These are phyloP conservation scores for Nakazawaea wyomingensis DNA, from an alignment of 805 yeast species.

Conservation along the genomic window DNA sequence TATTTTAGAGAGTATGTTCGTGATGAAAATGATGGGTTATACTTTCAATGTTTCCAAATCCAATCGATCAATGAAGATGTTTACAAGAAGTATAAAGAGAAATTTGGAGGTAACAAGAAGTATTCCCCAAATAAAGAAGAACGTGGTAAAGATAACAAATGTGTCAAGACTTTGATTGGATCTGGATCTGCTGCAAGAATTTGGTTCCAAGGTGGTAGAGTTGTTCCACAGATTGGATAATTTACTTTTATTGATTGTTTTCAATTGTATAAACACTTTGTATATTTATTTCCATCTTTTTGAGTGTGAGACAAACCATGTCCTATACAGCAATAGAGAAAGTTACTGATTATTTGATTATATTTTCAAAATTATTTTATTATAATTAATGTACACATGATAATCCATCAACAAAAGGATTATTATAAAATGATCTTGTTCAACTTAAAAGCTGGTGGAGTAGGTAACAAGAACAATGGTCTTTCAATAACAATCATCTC, in stretches of 20 bases:
- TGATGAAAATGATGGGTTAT: slow-evolving; percentile 55
- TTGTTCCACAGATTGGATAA: slow-evolving; percentile 32
- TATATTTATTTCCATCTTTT: too few relatives aligned
- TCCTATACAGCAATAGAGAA: too few relatives aligned
- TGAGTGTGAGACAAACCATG: too few relatives aligned
- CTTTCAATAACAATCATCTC: slow-evolving; percentile 75
- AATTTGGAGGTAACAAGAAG: slow-evolving; percentile 51
- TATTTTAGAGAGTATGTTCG: slow-evolving; percentile 52
- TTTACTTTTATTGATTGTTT: too few relatives aligned
- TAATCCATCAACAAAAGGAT: too few relatives aligned
- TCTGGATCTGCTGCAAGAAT: slow-evolving; percentile 64
- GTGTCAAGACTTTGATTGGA: slow-evolving; percentile 54
- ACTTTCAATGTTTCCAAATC: slow-evolving; percentile 56
- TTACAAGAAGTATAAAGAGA: slow-evolving; percentile 43
- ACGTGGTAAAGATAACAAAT: slow-evolving; percentile 36
- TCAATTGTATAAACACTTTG: too few relatives aligned
- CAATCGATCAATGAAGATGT: slow-evolving; percentile 45
- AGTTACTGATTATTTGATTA: too few relatives aligned
- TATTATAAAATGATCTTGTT: slow-evolving; percentile 46
- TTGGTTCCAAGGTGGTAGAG: slow-evolving; percentile 63
- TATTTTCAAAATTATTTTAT: too few relatives aligned
- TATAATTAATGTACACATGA: too few relatives aligned
- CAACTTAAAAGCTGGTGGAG: slow-evolving; percentile 61
- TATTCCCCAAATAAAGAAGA: slow-evolving; percentile 49
- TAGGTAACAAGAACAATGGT: slow-evolving; percentile 53